These are phyloP conservation scores for Psilocybe mexicana DNA, from an alignment of 1,284 basidiomycete species.

Conservation along the genomic window DNA sequence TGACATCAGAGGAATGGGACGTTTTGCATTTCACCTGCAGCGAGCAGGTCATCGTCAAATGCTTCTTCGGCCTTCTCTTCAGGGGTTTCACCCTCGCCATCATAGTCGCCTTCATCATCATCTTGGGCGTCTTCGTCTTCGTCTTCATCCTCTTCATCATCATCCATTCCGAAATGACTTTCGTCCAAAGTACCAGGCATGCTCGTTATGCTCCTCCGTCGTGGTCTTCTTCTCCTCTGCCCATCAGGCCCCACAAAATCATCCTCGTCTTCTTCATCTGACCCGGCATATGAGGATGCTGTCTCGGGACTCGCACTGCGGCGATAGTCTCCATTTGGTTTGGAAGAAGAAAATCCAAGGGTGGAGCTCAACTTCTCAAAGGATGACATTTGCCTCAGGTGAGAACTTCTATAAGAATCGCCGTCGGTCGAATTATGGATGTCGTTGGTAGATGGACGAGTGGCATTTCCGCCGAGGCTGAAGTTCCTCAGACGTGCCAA, in stretches of 20 bases:
- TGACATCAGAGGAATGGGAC: conserved; percentile 70
- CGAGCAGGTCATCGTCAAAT: conserved; percentile 81
- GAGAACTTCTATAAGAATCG: conserved; percentile 34
- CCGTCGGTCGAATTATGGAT: conserved; percentile 16
- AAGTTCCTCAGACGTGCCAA: conserved; percentile 83
- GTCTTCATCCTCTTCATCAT: conserved; percentile 31
- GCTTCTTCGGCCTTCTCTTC: conserved; percentile 32
- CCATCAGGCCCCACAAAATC: conserved; percentile 36
- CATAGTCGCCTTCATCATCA: conserved; percentile 15
- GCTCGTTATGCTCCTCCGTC: conserved; percentile 68
- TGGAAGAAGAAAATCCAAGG: conserved; percentile 49
- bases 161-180: conserved; percentile 44
- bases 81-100: conserved; percentile 5
- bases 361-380: conserved; percentile 66
- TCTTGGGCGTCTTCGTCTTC: conserved; percentile 24
- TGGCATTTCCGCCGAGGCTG: conserved; percentile 61
- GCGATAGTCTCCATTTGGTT: conserved; percentile 32
- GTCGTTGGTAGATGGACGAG: conserved; percentile 17
- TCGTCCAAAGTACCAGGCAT: conserved; percentile 81
- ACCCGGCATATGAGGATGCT: conserved; percentile 54
- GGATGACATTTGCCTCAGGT: conserved; percentile 69
- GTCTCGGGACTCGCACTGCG: conserved; percentile 54
- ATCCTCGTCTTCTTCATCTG: conserved; percentile 54
- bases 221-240: conserved; percentile 38
- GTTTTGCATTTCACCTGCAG: conserved; percentile 83